Base-by-base conservation (phyloP, 352 stramenopile species). In the Globisporangium uncinulatum region DNA sequence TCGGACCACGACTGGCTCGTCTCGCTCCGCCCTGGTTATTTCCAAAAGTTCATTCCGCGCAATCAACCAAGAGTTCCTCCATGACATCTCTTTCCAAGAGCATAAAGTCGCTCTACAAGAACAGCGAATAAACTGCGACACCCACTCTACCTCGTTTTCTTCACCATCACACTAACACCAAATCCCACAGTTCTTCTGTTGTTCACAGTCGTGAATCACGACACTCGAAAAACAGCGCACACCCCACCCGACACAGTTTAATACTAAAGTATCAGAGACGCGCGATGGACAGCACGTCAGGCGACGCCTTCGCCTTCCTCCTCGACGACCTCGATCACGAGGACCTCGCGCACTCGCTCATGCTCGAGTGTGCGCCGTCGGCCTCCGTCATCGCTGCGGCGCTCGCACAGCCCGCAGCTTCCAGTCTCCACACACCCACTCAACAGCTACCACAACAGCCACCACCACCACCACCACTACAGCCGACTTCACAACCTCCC, bases 271-370 rank as follows among this genome's bases (percentile, higher is more conserved):
- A 19, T 43, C 32, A n/a, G 15, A 41, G 10, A 17, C 32, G 15
- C n/a, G 20, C n/a, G 32, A 54, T 56, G 51, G 51, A 29, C 51
- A 13, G 34, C 34, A 39, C 34, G 34, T 13, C 34, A 13, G 34
- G 19, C 54, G 54, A 59, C 44, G 54, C 44, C 6, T 60, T 60
- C 44, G 37, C 54, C 34, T 49, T 48, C 21, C 21, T 60, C 1
- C 45, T 60, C 32, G 54, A 60, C 15, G 54, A 60, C 20, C 44
- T 60, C 54, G 45, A 60, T 34, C 54, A 60, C 45, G 54, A 60
- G 6, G 54, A 60, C 54, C 54, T 60, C 45, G 54, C 44, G 36
- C 32, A 10, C n/a, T 45, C 54, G 45, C 34, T 60, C 13, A 8
- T 24, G 19, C 21, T 31, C 36, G 54, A 51, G n/a, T 11, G 11